Base-by-base conservation (phyloP, 2,329 filamentous ascomycete species). In the Botrytis fragariae region DNA sequence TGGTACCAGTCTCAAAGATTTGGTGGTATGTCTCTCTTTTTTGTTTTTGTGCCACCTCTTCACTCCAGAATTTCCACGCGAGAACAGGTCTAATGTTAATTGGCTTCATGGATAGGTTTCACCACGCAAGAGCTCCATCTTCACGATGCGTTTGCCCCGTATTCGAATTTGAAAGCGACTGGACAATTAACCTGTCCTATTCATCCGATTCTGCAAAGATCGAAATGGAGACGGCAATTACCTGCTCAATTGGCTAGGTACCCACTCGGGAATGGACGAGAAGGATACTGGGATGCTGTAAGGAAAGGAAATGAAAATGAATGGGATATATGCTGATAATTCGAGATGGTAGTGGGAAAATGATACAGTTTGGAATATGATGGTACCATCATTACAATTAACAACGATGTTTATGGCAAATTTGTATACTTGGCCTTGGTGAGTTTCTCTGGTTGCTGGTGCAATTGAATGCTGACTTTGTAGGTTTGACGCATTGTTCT, bases 401-500 rank as follows among this genome's bases (percentile, higher is more conserved):
- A 51, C 59, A 18, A 64, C 35, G 6, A 71, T 71, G 69, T 71
- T 71, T 35, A 25, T 71, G 59, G 59, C 18, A 12, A 64, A 65
- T 54, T 12, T 71, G 1, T 51, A 71, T 42, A 64, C 42, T 8
- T 71, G 69, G 69, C 69, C 69, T 29, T 71, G 69, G 69, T 71
- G 9, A 37, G 60, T 10, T 3, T 1, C 3, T n/a, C 2, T 6
- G 1, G 7, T 18, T 35, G 1, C 25, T 12, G 4, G 4, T 12
- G 14, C 9, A 18, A 18, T 32, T 4, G 3, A 22, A 48, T 35
- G 37, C 45, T 65, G n/a, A 64, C 9, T 5, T 6, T n/a, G 20
- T 6, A 71, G 69, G 69, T 71, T 71, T n/a, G 69, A 71, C n/a
- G 69, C 59, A 35, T 51, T 71, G 22, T 71, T 71, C 60, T 32